These are phyloP conservation scores for Flaveria bidentis DNA, from an alignment of 129 eudicot species.

Conservation along the genomic window DNA sequence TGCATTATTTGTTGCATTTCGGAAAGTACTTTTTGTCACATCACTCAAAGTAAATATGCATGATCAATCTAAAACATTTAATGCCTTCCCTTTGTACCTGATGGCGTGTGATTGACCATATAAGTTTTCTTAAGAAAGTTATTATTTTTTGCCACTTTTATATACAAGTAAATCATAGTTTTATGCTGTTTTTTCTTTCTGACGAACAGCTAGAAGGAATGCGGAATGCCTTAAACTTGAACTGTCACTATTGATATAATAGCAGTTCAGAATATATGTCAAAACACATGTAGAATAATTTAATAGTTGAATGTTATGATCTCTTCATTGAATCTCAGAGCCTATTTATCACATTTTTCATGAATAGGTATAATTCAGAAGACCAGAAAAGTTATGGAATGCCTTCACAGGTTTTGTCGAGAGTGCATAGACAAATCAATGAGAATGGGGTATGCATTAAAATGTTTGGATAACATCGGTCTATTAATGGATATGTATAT, in stretches of 20 bases:
- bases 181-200: slow-evolving; percentile 3
- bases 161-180: background rate
- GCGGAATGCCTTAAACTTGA: slow-evolving; percentile 8
- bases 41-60: background rate
- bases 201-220: background rate
- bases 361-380: slow-evolving; percentile 77
- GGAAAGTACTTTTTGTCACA: slow-evolving; percentile 4
- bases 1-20: slow-evolving; percentile 7
- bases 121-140: background rate
- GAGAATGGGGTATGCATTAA: slow-evolving; percentile 75
- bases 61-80: background rate
- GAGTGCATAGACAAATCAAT: slow-evolving; percentile 97
- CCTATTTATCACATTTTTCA: slow-evolving; percentile 11
- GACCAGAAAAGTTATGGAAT: slow-evolving; percentile 97
- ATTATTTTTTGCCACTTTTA: background rate
- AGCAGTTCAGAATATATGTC: slow-evolving; percentile 6
- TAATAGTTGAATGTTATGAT: background rate
- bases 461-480: slow-evolving; percentile 4
- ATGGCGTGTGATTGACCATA: background rate
- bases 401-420: slow-evolving; percentile 97
- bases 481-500: background rate
- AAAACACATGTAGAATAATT: background rate
- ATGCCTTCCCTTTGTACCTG: background rate
- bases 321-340: background rate
- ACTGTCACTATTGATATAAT: background rate